A percentile compares a stretch with the other conserved stretches of the same genome.
phyloP scores from a whole-genome alignment of 2,329 filamentous ascomycete genomes.

The Trichophyton simii region DNA sequence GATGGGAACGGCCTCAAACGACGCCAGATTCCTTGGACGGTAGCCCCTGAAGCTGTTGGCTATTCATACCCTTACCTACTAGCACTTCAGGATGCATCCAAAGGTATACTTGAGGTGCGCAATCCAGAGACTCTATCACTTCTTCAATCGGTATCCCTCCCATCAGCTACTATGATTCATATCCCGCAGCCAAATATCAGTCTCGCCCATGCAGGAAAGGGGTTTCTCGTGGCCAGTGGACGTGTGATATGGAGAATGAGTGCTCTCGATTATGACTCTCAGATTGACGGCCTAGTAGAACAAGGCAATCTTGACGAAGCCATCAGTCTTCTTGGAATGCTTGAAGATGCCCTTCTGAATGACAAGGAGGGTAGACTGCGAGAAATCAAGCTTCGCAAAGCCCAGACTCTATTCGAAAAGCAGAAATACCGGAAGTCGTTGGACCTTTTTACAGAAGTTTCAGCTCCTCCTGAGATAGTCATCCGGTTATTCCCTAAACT shows the following conservation, averaged over 20 bases:
- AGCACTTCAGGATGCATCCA: conserved; percentile 68
- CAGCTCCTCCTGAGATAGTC: conserved; percentile 79
- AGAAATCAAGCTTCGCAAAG: conserved; percentile 84
- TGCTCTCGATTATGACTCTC: conserved; percentile 77
- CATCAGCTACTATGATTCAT: conserved; percentile 71
- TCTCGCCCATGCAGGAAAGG: conserved; percentile 89
- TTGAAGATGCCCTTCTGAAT: conserved; percentile 79
- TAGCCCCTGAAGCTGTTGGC: conserved; percentile 77
- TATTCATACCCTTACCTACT: conserved; percentile 96
- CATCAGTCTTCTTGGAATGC: conserved; percentile 73
- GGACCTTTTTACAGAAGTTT: conserved; percentile 81
- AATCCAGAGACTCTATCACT: conserved; percentile 88
- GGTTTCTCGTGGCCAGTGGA: conserved; percentile 86
- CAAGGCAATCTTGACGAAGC: conserved; percentile 74
- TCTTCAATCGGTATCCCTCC: conserved; percentile 70
- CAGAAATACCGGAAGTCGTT: conserved; percentile 75
- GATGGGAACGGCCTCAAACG: conserved; percentile 71
- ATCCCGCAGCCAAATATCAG: conserved; percentile 88
- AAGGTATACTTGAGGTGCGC: conserved; percentile 75
- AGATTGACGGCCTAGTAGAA: conserved; percentile 69
- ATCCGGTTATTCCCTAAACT: conserved; percentile 69
- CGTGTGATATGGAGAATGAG: conserved; percentile 93
- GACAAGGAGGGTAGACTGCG: conserved; percentile 71
- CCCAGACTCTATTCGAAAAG: conserved; percentile 67
- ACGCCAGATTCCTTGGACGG: conserved; percentile 81